A percentile compares a stretch with the other conserved stretches of the same genome.
Conservation (phyloP, 768 basidiomycete genomes). For the Podaxis rugospora region DNA sequence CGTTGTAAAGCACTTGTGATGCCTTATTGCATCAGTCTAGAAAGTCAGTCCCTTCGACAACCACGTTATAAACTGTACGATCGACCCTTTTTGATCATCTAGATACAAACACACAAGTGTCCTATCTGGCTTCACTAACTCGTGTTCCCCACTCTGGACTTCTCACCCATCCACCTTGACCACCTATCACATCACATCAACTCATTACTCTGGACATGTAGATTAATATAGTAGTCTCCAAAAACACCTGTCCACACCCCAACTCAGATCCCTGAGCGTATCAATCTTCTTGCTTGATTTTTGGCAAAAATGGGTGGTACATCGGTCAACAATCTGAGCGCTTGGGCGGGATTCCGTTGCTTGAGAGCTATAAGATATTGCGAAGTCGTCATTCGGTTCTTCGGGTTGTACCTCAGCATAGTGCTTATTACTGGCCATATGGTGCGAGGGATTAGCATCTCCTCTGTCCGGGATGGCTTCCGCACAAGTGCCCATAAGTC, state of each 20-base stretch:
- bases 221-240: background rate
- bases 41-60: background rate
- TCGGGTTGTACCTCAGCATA: slow-evolving; percentile 15
- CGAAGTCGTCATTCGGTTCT: background rate
- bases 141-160: slow-evolving; percentile 3
- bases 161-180: background rate
- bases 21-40: background rate
- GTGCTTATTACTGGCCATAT: slow-evolving; percentile 9
- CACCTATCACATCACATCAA: background rate
- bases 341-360: background rate
- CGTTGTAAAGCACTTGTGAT: slow-evolving; percentile 6
- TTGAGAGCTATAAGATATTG: background rate
- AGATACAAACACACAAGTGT: background rate
- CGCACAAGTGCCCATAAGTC: slow-evolving; percentile 12
- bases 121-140: background rate
- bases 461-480: slow-evolving; percentile 8
- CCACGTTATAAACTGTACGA: slow-evolving; percentile 6
- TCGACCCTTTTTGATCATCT: background rate
- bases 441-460: slow-evolving; percentile 10
- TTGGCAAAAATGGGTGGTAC: slow-evolving; percentile 14
- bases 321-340: slow-evolving; percentile 3
- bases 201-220: background rate
- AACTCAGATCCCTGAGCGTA: background rate
- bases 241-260: background rate
- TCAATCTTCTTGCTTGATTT: slow-evolving; percentile 6